Evolutionary conservation across 2,329 filamentous ascomycete species (phyloP).

Genomic region (Beauveria varroae): DNA sequence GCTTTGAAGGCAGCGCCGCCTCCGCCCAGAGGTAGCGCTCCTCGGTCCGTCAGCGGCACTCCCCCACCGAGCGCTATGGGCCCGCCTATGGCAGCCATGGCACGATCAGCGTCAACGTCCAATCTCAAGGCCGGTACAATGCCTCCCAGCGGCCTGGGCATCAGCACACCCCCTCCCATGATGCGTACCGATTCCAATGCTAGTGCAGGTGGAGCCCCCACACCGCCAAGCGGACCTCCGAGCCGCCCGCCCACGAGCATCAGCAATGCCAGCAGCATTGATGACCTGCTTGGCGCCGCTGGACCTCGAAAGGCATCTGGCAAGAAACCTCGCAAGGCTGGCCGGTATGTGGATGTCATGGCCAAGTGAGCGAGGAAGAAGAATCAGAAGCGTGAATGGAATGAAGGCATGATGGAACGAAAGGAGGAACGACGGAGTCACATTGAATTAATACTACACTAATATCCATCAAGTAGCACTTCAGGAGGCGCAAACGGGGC

Average conservation of each 20-base stretch:
- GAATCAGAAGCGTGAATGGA: background rate
- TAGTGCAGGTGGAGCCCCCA: constrained; percentile 27
- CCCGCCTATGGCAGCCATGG: constrained; percentile 21
- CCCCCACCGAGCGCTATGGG: constrained; percentile 37
- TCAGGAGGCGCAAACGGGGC: background rate
- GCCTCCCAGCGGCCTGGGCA: constrained; percentile 27
- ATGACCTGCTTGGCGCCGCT: constrained; percentile 77
- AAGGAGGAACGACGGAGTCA: background rate
- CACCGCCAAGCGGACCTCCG: constrained; percentile 43
- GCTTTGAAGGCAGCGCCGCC: constrained; percentile 65
- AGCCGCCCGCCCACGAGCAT: constrained; percentile 71
- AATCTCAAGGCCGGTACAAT: constrained; percentile 21
- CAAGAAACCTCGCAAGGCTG: constrained; percentile 72
- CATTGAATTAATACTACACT: background rate
- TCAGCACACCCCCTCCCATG: constrained; percentile 34
- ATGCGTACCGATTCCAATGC: constrained; percentile 40
- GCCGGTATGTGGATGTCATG: constrained; percentile 95
- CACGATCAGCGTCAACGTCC: constrained; percentile 21
- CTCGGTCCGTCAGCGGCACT: constrained; percentile 46
- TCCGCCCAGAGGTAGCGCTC: constrained; percentile 58
- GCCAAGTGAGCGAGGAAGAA: constrained; percentile 45
- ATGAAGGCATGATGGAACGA: constrained; percentile 6
- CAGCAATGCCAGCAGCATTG: constrained; percentile 89
- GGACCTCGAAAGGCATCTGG: constrained; percentile 56
- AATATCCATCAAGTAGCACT: background rate